Conservation (phyloP, 2,329 filamentous ascomycete genomes). For the Penicillium sp. region DNA sequence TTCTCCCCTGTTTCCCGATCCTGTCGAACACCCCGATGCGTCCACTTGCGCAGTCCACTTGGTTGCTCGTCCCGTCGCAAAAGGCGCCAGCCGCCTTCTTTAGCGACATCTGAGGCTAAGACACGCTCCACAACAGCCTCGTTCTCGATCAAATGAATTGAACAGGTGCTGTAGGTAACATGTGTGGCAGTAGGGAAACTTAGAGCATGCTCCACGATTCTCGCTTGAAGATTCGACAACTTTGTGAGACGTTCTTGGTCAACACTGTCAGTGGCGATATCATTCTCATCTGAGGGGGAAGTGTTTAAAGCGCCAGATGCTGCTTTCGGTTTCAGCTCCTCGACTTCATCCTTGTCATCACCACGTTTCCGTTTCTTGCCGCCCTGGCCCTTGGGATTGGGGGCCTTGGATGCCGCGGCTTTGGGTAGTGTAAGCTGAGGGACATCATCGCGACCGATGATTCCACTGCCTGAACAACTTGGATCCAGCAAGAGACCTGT, state of each 20-base stretch:
- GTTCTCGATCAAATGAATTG: slow-evolving; percentile 82
- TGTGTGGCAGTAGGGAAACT: slow-evolving; percentile 71
- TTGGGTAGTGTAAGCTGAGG: slow-evolving; percentile 65
- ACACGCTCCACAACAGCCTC: slow-evolving; percentile 77
- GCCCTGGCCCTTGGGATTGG: slow-evolving; percentile 14
- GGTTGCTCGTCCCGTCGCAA: slow-evolving; percentile 71
- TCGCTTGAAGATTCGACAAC: slow-evolving; percentile 78
- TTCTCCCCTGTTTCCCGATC: slow-evolving; percentile 28
- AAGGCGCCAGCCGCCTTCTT: slow-evolving; percentile 72
- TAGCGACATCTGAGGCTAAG: slow-evolving; percentile 66
- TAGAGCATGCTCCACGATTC: slow-evolving; percentile 81
- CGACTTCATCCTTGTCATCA: slow-evolving; percentile 16
- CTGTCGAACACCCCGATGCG: slow-evolving; percentile 60
- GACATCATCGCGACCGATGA: slow-evolving; percentile 81
- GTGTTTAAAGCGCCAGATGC: slow-evolving; percentile 13
- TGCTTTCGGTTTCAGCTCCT: slow-evolving; percentile 6
- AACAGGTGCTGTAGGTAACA: slow-evolving; percentile 94
- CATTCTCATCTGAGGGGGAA: slow-evolving; percentile 38
- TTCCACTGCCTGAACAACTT: slow-evolving; percentile 93
- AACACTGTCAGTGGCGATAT: slow-evolving; percentile 45
- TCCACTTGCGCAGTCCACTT: slow-evolving; percentile 73
- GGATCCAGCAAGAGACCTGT: slow-evolving; percentile 83
- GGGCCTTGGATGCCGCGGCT: slow-evolving; percentile 15
- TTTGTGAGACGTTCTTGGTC: slow-evolving; percentile 67
- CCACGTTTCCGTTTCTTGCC: slow-evolving; percentile 49